A percentile compares a stretch with the other conserved stretches of the same genome.
These are phyloP conservation scores for Pseudomassariella vexata DNA, from an alignment of 2,329 filamentous ascomycete species.

Conservation along the genomic window DNA sequence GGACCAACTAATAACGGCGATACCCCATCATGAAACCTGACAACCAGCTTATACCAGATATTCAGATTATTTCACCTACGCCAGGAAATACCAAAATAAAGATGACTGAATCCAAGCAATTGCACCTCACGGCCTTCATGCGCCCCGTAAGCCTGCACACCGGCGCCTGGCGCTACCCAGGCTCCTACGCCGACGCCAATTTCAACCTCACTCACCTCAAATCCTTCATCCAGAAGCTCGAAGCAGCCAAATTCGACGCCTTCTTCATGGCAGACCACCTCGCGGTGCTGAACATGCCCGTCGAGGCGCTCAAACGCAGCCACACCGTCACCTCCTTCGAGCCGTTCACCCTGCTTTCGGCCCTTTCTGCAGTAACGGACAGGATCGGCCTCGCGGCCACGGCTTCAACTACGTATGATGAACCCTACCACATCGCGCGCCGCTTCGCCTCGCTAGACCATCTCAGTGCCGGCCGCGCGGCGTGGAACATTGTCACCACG, in stretches of 20 bases:
- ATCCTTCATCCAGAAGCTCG: slow-evolving; percentile 46
- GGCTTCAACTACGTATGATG: slow-evolving; percentile 48
- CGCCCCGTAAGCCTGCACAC: slow-evolving; percentile 50
- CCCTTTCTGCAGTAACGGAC: slow-evolving; percentile 40
- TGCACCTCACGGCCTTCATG: slow-evolving; percentile 55
- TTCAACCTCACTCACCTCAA: slow-evolving; percentile 50
- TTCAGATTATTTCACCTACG: slow-evolving; percentile 4
- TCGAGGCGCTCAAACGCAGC: slow-evolving; percentile 50
- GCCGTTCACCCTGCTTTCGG: slow-evolving; percentile 46
- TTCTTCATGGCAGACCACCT: slow-evolving; percentile 53
- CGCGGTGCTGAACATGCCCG: slow-evolving; percentile 49
- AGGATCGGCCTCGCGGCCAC: slow-evolving; percentile 48
- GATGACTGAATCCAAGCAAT: slow-evolving; percentile 25
- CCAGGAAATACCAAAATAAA: slow-evolving; percentile 7
- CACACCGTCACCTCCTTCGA: slow-evolving; percentile 55
- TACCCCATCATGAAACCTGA: no score
- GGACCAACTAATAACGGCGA: no score
- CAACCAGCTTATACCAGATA: no score
- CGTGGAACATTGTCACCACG: slow-evolving; percentile 50
- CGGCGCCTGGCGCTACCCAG: slow-evolving; percentile 51
- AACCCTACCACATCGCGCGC: slow-evolving; percentile 47
- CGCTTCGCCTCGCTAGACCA: slow-evolving; percentile 50
- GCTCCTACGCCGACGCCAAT: slow-evolving; percentile 49
- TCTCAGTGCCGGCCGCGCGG: slow-evolving; percentile 42
- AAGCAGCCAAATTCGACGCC: slow-evolving; percentile 48